Evolutionary conservation across 441 rosid genomes (phyloP).

Genomic region (Populus hybrid): DNA sequence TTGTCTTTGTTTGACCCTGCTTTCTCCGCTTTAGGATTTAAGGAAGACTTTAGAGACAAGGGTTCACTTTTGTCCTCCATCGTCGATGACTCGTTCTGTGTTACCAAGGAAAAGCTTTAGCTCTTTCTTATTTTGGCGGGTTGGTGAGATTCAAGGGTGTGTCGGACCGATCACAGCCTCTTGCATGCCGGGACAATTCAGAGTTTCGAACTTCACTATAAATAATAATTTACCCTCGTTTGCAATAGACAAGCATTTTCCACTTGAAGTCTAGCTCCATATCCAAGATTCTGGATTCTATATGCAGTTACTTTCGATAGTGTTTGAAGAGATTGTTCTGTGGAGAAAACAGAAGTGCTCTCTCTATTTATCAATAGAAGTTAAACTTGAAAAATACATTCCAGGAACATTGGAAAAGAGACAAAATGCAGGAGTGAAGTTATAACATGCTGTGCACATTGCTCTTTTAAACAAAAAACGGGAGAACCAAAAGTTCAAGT

Average conservation of each 20-base stretch:
- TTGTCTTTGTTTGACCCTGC: background rate
- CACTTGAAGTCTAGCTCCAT: background rate
- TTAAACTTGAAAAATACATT: background rate
- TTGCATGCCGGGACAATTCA: too few relatives aligned
- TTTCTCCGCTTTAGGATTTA: constrained; percentile 3
- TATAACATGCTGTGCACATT: background rate
- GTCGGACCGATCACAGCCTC: background rate
- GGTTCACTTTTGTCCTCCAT: constrained; percentile 24
- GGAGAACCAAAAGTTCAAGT: background rate
- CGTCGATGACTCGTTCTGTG: constrained; percentile 29
- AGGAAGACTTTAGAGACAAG: background rate
- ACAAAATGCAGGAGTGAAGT: background rate
- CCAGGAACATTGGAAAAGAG: background rate
- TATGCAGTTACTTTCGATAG: too few relatives aligned
- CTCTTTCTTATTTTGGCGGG: constrained; percentile 1
- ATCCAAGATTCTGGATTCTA: background rate
- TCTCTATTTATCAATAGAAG: background rate
- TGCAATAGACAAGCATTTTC: background rate
- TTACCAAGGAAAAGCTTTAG: constrained; percentile 20
- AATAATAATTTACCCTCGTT: background rate
- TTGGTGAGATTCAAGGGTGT: background rate
- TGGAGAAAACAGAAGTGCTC: background rate
- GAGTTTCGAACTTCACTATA: too few relatives aligned
- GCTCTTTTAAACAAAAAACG: background rate
- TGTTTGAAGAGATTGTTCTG: background rate